phyloP scores from a whole-genome alignment of 2,329 filamentous ascomycete genomes.

The Tolypocladium paradoxum region DNA sequence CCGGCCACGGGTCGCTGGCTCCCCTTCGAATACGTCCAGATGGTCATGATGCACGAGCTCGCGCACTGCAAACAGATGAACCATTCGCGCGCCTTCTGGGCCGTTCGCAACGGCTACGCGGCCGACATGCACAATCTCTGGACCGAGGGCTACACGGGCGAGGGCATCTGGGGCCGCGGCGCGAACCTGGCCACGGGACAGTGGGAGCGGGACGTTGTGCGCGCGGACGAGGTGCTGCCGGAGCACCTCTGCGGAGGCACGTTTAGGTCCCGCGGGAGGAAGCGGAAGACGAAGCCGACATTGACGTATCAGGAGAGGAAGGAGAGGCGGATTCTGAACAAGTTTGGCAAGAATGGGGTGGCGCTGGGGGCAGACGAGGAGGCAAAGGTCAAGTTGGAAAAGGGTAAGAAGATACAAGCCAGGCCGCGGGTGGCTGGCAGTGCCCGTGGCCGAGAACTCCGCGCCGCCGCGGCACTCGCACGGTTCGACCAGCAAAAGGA shows the following conservation, averaged over 20 bases:
- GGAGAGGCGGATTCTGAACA: slow-evolving; percentile 60
- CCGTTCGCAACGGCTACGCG: slow-evolving; percentile 63
- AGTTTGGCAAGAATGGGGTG: slow-evolving; percentile 63
- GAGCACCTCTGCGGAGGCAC: slow-evolving; percentile 75
- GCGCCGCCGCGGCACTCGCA: slow-evolving; percentile 67
- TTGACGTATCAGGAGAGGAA: slow-evolving; percentile 62
- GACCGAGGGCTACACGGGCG: slow-evolving; percentile 61
- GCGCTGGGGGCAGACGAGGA: slow-evolving; percentile 59
- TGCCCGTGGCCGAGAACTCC: slow-evolving; percentile 61
- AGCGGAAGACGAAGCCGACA: slow-evolving; percentile 39
- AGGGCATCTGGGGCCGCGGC: slow-evolving; percentile 75
- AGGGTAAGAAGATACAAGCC: slow-evolving; percentile 47
- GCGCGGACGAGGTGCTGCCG: slow-evolving; percentile 46
- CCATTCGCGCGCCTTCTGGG: slow-evolving; percentile 72
- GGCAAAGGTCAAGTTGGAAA: slow-evolving; percentile 55
- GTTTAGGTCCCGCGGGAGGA: slow-evolving; percentile 51
- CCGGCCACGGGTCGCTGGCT: slow-evolving; percentile 58
- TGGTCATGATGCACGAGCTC: slow-evolving; percentile 93
- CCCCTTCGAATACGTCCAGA: slow-evolving; percentile 74
- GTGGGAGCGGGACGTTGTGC: slow-evolving; percentile 43
- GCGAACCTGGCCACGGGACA: slow-evolving; percentile 48
- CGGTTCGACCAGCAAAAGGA: slow-evolving; percentile 54
- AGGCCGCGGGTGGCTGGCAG: slow-evolving; percentile 68
- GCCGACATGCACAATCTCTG: slow-evolving; percentile 61
- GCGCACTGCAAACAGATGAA: slow-evolving; percentile 92